Conservation (phyloP, 352 stramenopile species). For the Phytopythium litorale region DNA sequence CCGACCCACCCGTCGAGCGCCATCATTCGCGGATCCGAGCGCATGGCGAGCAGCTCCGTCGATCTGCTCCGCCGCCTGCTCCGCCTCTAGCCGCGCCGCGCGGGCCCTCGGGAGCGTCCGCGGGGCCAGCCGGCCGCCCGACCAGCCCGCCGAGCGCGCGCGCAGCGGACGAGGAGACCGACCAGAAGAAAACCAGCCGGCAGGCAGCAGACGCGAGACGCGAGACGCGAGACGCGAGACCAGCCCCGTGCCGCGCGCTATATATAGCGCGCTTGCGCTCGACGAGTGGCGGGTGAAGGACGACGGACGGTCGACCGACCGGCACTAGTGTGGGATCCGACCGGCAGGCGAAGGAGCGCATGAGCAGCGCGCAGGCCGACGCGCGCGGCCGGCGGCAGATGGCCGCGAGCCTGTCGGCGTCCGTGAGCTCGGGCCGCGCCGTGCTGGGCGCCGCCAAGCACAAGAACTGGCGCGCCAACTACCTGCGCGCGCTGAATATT, state of each 20-base stretch:
- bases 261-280: too few relatives aligned
- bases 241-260: too few relatives aligned
- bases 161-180: too few relatives aligned
- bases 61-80: background rate
- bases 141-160: background rate
- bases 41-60: conserved; percentile 2
- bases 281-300: too few relatives aligned
- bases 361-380: conserved; percentile 1
- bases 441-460: conserved; percentile 25
- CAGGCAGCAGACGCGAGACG: too few relatives aligned
- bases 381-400: background rate
- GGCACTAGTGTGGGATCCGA: too few relatives aligned
- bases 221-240: too few relatives aligned
- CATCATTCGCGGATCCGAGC: conserved; percentile 3
- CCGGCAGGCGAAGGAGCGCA: background rate
- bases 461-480: conserved; percentile 76
- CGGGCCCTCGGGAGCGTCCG: background rate
- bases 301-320: too few relatives aligned
- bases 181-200: too few relatives aligned
- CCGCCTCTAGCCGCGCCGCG: background rate
- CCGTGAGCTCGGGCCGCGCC: conserved; percentile 16
- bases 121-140: background rate
- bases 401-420: conserved; percentile 9
- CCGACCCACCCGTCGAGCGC: too few relatives aligned
- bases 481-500: conserved; percentile 75